Conservation (phyloP, 1,284 basidiomycete genomes). For the Melampsora larici-populina region DNA sequence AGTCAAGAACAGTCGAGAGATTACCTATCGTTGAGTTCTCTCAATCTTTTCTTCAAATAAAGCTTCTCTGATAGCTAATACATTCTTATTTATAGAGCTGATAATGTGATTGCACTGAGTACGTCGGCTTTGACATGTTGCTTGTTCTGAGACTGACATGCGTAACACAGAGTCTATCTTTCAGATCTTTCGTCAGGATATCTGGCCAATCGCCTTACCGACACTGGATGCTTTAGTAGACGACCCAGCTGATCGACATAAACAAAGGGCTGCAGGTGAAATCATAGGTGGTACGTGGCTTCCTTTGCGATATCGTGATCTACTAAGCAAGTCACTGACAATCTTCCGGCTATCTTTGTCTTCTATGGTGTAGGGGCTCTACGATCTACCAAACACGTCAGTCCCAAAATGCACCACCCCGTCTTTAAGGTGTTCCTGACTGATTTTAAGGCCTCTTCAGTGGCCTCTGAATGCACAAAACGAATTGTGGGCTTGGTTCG, state of each 20-base stretch:
- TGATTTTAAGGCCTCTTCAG: not conserved
- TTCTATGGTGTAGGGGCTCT: conserved; percentile 46
- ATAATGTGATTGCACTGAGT: conserved; percentile 35
- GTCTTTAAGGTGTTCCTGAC: not conserved
- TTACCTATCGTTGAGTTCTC: conserved; percentile 48
- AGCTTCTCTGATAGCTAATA: not conserved
- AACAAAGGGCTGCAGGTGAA: conserved; percentile 86
- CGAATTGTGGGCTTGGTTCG: conserved; percentile 76
- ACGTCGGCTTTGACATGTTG: not conserved
- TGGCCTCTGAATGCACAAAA: conserved; percentile 68
- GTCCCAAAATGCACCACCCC: not conserved
- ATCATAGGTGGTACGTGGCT: conserved; percentile 66
- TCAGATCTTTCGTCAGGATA: conserved; percentile 62
- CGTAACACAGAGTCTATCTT: conserved; percentile 58
- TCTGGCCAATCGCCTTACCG: conserved; percentile 61
- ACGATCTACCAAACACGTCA: conserved; percentile 73
- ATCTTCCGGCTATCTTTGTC: conserved; percentile 1
- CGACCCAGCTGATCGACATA: conserved; percentile 73
- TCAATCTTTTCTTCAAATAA: not conserved
- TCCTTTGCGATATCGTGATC: conserved; percentile 59
- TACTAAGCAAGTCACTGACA: conserved; percentile 21
- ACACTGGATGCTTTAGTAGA: conserved; percentile 64
- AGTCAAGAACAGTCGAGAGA: conserved; percentile 53
- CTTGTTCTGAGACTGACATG: conserved; percentile 51
- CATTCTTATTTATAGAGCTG: not conserved